Evolutionary conservation across 2,329 filamentous ascomycete species (phyloP).

Genomic region (Fusarium hostae): DNA sequence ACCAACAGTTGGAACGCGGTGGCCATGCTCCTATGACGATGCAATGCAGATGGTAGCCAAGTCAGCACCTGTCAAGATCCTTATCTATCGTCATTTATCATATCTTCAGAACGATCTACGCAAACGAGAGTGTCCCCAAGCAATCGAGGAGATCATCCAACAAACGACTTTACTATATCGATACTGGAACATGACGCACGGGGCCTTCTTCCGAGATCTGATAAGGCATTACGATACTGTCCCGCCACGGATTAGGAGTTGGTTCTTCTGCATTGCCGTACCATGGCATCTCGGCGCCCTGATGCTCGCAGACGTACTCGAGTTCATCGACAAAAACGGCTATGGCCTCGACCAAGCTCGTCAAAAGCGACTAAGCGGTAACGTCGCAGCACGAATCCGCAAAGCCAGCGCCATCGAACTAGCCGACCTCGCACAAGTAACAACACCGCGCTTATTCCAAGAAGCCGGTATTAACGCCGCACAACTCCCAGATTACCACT

Average conservation of each 20-base stretch:
- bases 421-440: not conserved
- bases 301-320: not conserved
- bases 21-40: not conserved
- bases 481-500: not conserved
- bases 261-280: not conserved
- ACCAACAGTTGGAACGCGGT: not conserved
- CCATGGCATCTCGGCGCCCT: not conserved
- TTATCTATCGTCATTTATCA: fast-evolving
- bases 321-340: not conserved
- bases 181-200: not conserved
- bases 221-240: fast-evolving
- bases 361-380: not conserved
- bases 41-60: not conserved
- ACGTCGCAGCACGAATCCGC: not conserved
- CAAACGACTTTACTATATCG: not conserved
- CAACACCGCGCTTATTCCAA: fast-evolving
- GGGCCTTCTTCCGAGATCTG: not conserved
- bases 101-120: not conserved
- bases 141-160: not conserved
- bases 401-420: not conserved
- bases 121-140: not conserved
- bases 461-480: not conserved
- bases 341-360: not conserved
- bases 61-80: not conserved
- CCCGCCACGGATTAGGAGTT: not conserved